These are phyloP conservation scores for Suillus occidentalis DNA, from an alignment of 768 basidiomycete species.

Conservation along the genomic window DNA sequence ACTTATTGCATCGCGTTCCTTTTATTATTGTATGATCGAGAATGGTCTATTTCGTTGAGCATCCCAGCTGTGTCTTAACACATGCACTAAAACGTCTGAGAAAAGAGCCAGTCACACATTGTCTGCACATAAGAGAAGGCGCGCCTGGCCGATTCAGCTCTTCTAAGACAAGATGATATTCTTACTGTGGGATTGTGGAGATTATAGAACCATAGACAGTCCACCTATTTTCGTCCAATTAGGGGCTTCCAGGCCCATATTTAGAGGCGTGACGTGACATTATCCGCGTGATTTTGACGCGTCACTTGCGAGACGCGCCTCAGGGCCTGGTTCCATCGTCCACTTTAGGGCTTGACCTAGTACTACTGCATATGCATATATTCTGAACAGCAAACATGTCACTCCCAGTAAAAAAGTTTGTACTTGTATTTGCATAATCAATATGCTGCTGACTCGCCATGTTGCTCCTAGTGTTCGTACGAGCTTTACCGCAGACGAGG, in stretches of 20 bases:
- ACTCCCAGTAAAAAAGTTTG: background rate
- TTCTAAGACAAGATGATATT: too few relatives aligned
- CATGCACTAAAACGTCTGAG: too few relatives aligned
- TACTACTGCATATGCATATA: background rate
- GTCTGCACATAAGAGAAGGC: too few relatives aligned
- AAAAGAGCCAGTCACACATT: too few relatives aligned
- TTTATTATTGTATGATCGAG: background rate
- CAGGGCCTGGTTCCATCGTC: background rate
- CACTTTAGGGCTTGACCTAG: background rate
- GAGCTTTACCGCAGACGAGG: slow-evolving; percentile 41
- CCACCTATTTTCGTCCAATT: too few relatives aligned
- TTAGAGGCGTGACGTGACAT: slow-evolving; percentile 1
- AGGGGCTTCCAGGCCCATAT: background rate
- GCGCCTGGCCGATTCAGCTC: too few relatives aligned
- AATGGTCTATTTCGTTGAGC: too few relatives aligned
- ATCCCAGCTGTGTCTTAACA: too few relatives aligned
- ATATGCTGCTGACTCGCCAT: background rate
- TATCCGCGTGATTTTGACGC: slow-evolving; percentile 1
- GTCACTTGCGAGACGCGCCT: slow-evolving; percentile 1
- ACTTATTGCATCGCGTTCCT: background rate
- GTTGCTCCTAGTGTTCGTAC: slow-evolving; percentile 18
- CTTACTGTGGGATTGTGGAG: too few relatives aligned
- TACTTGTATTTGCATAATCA: background rate
- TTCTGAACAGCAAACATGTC: background rate
- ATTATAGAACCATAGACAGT: too few relatives aligned